These are phyloP conservation scores for Blastobotrys peoriensis DNA, from an alignment of 805 yeast species.

Conservation along the genomic window DNA sequence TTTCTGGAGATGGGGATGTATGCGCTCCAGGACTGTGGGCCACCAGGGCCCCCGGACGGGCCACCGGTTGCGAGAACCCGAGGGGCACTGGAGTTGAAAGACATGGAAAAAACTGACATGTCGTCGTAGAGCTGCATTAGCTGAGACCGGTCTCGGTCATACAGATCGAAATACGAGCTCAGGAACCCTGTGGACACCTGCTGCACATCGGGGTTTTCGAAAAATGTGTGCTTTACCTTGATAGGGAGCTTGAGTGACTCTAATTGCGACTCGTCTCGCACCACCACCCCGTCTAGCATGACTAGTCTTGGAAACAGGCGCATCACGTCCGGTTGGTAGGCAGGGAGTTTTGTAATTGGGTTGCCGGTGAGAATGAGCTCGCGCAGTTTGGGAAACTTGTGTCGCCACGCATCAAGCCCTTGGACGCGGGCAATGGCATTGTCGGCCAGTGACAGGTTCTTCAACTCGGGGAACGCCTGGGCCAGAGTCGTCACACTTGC, in stretches of 20 bases:
- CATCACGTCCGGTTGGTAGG: constrained; percentile 56
- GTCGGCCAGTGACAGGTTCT: constrained; percentile 73
- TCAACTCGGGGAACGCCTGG: constrained; percentile 64
- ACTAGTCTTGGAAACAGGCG: constrained; percentile 73
- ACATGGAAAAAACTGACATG: constrained; percentile 78
- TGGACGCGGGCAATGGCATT: constrained; percentile 58
- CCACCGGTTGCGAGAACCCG: constrained; percentile 25
- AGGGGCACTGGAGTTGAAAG: constrained; percentile 69
- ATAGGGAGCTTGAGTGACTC: constrained; percentile 27
- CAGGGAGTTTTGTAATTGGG: constrained; percentile 50
- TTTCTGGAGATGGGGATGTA: constrained; percentile 76
- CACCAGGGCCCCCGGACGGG: constrained; percentile 6
- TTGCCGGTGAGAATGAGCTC: constrained; percentile 77
- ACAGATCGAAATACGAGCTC: constrained; percentile 63
- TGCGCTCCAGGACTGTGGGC: constrained; percentile 26
- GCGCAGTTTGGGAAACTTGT: constrained; percentile 64
- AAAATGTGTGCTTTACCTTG: constrained; percentile 57
- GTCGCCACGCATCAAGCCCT: constrained; percentile 66
- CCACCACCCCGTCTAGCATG: constrained; percentile 67
- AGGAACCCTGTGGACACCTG: constrained; percentile 70
- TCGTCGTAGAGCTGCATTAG: constrained; percentile 69
- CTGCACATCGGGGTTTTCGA: constrained; percentile 70
- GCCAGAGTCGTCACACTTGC: constrained; percentile 57
- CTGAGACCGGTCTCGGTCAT: constrained; percentile 76
- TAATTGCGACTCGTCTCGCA: constrained; percentile 63